Conservation (phyloP, 495 filamentous ascomycete species). For the Sabuloglossum arenarium region DNA sequence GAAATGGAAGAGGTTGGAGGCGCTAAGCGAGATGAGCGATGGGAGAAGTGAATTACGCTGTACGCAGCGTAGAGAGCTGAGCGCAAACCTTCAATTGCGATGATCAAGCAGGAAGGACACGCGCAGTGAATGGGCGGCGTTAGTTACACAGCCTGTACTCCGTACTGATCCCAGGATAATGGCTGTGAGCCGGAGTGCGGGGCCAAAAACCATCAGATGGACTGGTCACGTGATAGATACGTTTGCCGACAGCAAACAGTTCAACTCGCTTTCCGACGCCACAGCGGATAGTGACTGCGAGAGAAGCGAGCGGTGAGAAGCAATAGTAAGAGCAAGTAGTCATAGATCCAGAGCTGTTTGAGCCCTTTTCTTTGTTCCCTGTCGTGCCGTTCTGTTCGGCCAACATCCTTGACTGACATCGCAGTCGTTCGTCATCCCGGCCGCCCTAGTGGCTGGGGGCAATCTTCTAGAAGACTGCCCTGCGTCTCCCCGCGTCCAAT, state of each 20-base stretch:
- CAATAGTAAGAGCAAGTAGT: background rate
- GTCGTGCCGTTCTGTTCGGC: too few species aligned
- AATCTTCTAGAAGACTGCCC: background rate
- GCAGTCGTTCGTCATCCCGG: background rate
- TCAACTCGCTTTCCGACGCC: too few species aligned
- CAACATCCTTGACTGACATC: background rate
- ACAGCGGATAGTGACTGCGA: background rate
- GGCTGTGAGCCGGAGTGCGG: too few species aligned
- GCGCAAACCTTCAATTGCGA: background rate
- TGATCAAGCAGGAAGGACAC: background rate
- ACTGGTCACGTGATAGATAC: too few species aligned
- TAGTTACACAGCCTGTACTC: too few species aligned
- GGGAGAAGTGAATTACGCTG: too few species aligned
- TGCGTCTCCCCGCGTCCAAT: background rate
- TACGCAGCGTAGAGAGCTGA: background rate
- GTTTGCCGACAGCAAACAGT: background rate
- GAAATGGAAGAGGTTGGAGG: background rate
- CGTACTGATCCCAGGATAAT: too few species aligned
- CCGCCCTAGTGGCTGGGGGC: background rate
- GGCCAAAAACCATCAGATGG: too few species aligned
- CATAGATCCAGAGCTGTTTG: too few species aligned
- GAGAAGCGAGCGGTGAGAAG: too few species aligned
- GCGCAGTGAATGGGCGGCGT: too few species aligned
- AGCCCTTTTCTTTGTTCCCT: too few species aligned
- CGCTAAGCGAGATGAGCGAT: slow-evolving; percentile 1